Evolutionary conservation across 1,284 basidiomycete genomes (phyloP), one percentile per base, ranked within the genome.

Genomic region (Rhodotorula sp.): DNA sequence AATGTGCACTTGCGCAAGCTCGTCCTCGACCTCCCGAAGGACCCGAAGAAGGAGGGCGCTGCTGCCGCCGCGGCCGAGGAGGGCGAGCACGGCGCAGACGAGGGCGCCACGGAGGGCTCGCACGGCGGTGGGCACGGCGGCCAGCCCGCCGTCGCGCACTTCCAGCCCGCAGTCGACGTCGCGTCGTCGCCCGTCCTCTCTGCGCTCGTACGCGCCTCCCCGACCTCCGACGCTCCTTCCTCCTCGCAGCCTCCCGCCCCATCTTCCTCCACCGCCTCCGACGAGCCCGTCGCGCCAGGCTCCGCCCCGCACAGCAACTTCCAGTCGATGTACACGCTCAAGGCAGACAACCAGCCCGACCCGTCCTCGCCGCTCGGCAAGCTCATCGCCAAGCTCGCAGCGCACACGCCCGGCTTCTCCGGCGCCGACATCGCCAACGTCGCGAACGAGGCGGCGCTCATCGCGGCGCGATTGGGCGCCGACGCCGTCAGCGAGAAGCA

Each of bases 361-460:
- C 68, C 77, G 19, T 84, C 94, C 55, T 84, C 85, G 44, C 81
- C 83, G 39, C 86, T 89, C 72, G 84, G 87, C 36, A 82, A 84
- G 25, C 86, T 97, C 69, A 89, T 93, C 6, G 91, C 94, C 81
- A 98, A 97, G 83, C 88, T 99, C 67, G 92, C 91, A 9, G 92
- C 97, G 36, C 88, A 98, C 60, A 98, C 97, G 0, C 95, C 96
- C 36, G 97, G 97, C 0, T 99, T 99, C 85, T 96, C 93, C 36
- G 97, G 97, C 79, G 96, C 96, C 8, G 97, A 99, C 81, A 95
- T 99, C 77, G 96, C 94, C 73, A 99, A 99, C 80, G 96, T 99
- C 22, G 97, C 94, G 81, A 99, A 99, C 81, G 97, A 99, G 82
- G 94, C 94, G 61, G 96, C 97, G 1, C 85, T 99, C 46, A 92